These are phyloP conservation scores for Capsella rubella DNA, from an alignment of 441 rosid species.

Conservation along the genomic window DNA sequence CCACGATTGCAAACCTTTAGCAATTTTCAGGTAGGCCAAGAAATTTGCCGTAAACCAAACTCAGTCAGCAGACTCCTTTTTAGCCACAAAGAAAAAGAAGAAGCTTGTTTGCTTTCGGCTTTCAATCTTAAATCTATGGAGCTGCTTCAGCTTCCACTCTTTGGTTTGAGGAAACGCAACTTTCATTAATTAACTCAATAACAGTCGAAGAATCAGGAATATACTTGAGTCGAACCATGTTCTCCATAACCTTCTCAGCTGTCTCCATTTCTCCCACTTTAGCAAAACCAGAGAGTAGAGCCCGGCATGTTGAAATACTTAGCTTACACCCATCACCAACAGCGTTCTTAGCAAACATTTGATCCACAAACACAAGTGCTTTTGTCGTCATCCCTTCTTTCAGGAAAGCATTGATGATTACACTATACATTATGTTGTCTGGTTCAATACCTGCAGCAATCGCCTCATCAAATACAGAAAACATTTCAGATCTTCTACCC, in stretches of 20 bases:
- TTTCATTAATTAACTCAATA: slow-evolving; percentile 33
- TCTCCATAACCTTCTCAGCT: slow-evolving; percentile 61
- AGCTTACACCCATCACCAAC: slow-evolving; percentile 53
- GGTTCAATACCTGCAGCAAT: slow-evolving; percentile 59
- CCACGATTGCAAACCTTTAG: not conserved
- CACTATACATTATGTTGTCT: slow-evolving; percentile 55
- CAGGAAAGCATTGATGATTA: slow-evolving; percentile 52
- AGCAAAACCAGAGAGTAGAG: slow-evolving; percentile 55
- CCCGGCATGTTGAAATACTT: slow-evolving; percentile 54
- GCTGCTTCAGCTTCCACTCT: slow-evolving; percentile 41
- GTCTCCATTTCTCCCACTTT: slow-evolving; percentile 52
- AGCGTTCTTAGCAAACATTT: slow-evolving; percentile 54
- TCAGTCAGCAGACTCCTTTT: slow-evolving; percentile 18
- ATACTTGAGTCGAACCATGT: slow-evolving; percentile 58
- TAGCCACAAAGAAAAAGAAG: not conserved
- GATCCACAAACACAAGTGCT: slow-evolving; percentile 58
- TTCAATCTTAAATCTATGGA: slow-evolving; percentile 25
- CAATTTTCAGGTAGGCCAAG: slow-evolving; percentile 5
- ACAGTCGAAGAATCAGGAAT: slow-evolving; percentile 54
- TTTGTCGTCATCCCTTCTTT: slow-evolving; percentile 57
- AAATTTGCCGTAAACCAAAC: not conserved
- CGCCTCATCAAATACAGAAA: slow-evolving; percentile 56
- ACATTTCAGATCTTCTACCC: slow-evolving; percentile 53
- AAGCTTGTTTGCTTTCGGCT: slow-evolving; percentile 14
- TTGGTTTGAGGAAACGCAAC: slow-evolving; percentile 36